Evolutionary conservation across 345 rosid genomes (phyloP), one percentile per base, ranked within the genome.

Genomic region (Rhizophora mangle): DNA sequence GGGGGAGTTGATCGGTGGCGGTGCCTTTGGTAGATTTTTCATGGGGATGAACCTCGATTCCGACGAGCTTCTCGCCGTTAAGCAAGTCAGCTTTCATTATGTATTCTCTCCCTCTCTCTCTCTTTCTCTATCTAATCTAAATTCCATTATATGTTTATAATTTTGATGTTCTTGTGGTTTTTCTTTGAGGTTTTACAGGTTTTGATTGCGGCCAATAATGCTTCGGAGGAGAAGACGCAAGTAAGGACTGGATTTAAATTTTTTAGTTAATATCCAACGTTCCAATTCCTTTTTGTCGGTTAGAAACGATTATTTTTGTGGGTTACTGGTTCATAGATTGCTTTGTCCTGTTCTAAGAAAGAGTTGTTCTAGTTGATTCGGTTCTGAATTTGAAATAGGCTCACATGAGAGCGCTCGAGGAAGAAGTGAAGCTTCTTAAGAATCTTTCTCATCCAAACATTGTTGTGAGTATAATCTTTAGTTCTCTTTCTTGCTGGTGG

Each of bases 181-280:
- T 30, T 21, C 34, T 1, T 65, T 49, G 43, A 36, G n/a, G 70
- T 37, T 29, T 24, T 21, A 19, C 57, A 89, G 96, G 96, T 89
- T 72, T 80, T 77, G 78, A 83, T 87, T 51, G 88, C 87, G 43
- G 80, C 86, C 1, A 82, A 67, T 70, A 86, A 84, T 79, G 88
- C 84, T 64, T 85, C 92, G 6, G 86, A 83, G 79, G 91, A 89
- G 86, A 87, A 86, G 80, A 86, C 90, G 16, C 89, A 83, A 85
- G 96, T 85, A 62, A 60, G 31, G 8, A 39, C 30, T 64, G 30
- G 7, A 16, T 62, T 60, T 52, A 32, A 27, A 47, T 39, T 13
- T 49, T 49, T 53, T 69, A 1, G 16, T n/a, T 43, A 16, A 13
- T 1, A 49, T 55, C 43, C 20, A 34, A 18, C 11, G 36, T 49